Evolutionary conservation across 352 stramenopile genomes (phyloP), one percentile per base, ranked within the genome.

Genomic region (Phytophthora pini): DNA sequence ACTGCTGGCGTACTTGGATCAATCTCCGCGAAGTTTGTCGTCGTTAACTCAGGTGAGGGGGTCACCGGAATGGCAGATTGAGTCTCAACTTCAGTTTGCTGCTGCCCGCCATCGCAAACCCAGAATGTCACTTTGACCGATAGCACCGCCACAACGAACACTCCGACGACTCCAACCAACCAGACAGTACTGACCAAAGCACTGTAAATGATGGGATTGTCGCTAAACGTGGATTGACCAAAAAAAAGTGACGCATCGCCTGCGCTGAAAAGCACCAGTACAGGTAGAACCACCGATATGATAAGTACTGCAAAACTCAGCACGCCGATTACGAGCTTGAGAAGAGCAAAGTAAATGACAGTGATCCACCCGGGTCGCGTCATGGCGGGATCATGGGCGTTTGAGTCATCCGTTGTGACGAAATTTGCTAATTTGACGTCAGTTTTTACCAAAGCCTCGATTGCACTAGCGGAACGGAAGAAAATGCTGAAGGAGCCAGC

Each of bases 261-360:
- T 7, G 44, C n/a, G 11, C 9, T 45, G 22, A 66, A 66, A 7
- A 76, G 52, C 12, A 73, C 55, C 15, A 74, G 41, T 17, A 70
- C 67, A 2, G 76, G 76, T 1, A 66, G 44, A 9, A 68, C 17
- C 2, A 76, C 46, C n/a, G 41, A 15, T 9, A 55, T 22, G 12
- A 49, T 9, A 11, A 62, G 32, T 13, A 17, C 15, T 26, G 20
- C 41, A 24, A 20, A 11, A 32, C 53, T 52, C 12, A 61, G 5
- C 15, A 31, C 20, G 2, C 53, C 41, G 9, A 51, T n/a, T 5
- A 46, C 8, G 20, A 43, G 0, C 29, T 61, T 53, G 17, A 29
- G 5, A 3, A 31, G 1, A 27, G 43, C 43, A 26, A 31, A 36
- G 12, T 48, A 36, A 39, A 45, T 39, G 15, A n/a, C 34, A 24